Evolutionary conservation across 192 early-diverging fungal genomes (phyloP).

Genomic region (Bifiguratus adelaidae): DNA sequence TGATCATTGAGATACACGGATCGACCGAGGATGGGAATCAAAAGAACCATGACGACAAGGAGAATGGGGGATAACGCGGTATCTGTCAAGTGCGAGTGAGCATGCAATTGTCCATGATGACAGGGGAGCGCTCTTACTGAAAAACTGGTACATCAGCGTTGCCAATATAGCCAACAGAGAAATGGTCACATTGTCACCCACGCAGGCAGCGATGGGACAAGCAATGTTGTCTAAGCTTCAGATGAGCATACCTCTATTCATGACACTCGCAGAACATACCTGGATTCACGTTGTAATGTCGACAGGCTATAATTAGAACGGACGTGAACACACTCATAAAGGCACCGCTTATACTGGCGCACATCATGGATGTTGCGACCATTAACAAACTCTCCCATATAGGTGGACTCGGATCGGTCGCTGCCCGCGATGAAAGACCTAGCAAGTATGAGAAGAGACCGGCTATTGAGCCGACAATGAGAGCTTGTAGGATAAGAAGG

Average conservation of each 20-base stretch:
- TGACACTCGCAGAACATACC: constrained; percentile 29
- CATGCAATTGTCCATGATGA: too few relatives aligned
- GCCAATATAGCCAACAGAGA: constrained; percentile 53
- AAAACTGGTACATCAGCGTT: too few relatives aligned
- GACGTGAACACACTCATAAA: constrained; percentile 66
- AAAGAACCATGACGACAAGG: constrained; percentile 21
- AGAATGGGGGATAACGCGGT: too few relatives aligned
- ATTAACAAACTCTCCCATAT: constrained; percentile 41
- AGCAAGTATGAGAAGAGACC: constrained; percentile 56
- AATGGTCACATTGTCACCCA: constrained; percentile 68
- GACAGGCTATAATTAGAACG: constrained; percentile 49
- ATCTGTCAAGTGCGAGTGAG: too few relatives aligned
- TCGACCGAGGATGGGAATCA: constrained; percentile 32
- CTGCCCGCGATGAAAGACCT: constrained; percentile 43
- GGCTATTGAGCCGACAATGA: constrained; percentile 58
- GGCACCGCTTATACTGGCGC: constrained; percentile 54
- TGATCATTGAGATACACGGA: constrained; percentile 45
- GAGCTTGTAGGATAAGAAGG: constrained; percentile 62
- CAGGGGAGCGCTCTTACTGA: too few relatives aligned
- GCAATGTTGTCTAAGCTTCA: constrained; percentile 61
- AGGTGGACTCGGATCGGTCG: constrained; percentile 18
- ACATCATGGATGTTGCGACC: constrained; percentile 55
- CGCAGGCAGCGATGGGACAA: constrained; percentile 61
- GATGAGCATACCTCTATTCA: too few relatives aligned
- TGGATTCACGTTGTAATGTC: constrained; percentile 59